These are phyloP conservation scores for Huntiella abstrusa DNA, from an alignment of 2,329 filamentous ascomycete species.

Conservation along the genomic window DNA sequence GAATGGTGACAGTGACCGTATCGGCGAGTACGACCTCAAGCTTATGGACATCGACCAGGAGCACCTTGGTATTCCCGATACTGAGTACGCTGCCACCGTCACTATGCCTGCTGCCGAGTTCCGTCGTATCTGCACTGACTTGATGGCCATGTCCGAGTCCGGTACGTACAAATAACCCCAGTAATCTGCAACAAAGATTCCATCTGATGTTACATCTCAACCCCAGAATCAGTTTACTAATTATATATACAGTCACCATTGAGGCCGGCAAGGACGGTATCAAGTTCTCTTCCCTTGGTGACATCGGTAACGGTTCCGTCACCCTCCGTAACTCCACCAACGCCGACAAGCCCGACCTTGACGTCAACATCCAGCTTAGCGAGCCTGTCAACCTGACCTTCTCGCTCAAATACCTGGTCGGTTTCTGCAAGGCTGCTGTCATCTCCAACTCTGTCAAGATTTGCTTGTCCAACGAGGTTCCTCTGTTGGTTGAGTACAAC, in stretches of 20 bases:
- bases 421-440: conserved; percentile 95
- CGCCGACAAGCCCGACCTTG: conserved; percentile 71
- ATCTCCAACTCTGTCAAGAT: conserved; percentile 72
- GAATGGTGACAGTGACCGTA: conserved; percentile 67
- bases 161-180: conserved; percentile 36
- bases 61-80: conserved; percentile 94
- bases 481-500: conserved; percentile 82
- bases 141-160: conserved; percentile 84
- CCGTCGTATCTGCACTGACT: conserved; percentile 81
- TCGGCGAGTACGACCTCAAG: conserved; percentile 99
- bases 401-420: conserved; percentile 97
- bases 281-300: conserved; percentile 82
- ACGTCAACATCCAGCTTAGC: conserved; percentile 74
- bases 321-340: conserved; percentile 77
- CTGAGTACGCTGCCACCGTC: conserved; percentile 90
- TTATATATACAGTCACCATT: conserved; percentile 50
- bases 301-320: conserved; percentile 90
- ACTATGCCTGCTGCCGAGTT: conserved; percentile 80
- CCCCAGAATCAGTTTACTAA: neutral
- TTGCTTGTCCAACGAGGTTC: conserved; percentile 89
- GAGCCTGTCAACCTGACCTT: conserved; percentile 92
- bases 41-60: conserved; percentile 99
- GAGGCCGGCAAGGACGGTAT: conserved; percentile 94
- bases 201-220: no score
- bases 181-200: neutral